These are phyloP conservation scores for Saccharomyces hybrid DNA, from an alignment of 1,139 yeast genomes.

Conservation along the genomic window DNA sequence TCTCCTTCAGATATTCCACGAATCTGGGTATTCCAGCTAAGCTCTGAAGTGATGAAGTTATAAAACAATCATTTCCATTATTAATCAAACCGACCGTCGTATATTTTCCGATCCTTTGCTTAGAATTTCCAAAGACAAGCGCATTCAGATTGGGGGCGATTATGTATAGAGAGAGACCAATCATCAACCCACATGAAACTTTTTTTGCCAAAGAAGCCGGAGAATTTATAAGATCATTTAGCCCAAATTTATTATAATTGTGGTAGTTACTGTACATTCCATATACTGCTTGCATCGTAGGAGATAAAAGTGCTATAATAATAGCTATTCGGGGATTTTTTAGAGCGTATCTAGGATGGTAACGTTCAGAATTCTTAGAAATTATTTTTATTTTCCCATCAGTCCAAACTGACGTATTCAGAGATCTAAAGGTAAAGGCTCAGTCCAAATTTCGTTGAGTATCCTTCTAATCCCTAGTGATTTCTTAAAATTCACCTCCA, in stretches of 20 bases:
- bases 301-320: background rate
- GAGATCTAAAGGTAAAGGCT: no score
- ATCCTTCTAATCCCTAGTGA: background rate
- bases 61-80: constrained; percentile 83
- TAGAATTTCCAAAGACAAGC: background rate
- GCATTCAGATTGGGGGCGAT: constrained; percentile 5
- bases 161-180: constrained; percentile 7
- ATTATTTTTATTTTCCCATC: background rate
- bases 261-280: background rate
- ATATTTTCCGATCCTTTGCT: constrained; percentile 53
- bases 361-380: no score
- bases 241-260: background rate
- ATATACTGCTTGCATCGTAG: background rate
- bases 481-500: background rate
- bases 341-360: background rate
- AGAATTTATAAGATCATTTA: background rate
- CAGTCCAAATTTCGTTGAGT: background rate
- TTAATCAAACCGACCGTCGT: constrained; percentile 74
- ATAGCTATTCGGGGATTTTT: background rate
- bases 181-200: constrained; percentile 1
- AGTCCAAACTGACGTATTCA: background rate
- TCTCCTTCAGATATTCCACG: constrained; percentile 51
- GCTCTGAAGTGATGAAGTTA: constrained; percentile 86
- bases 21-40: constrained; percentile 61
- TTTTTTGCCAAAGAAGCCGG: background rate